phyloP scores from a whole-genome alignment of 2,329 filamentous ascomycete species.

The Fusarium protoensiforme region DNA sequence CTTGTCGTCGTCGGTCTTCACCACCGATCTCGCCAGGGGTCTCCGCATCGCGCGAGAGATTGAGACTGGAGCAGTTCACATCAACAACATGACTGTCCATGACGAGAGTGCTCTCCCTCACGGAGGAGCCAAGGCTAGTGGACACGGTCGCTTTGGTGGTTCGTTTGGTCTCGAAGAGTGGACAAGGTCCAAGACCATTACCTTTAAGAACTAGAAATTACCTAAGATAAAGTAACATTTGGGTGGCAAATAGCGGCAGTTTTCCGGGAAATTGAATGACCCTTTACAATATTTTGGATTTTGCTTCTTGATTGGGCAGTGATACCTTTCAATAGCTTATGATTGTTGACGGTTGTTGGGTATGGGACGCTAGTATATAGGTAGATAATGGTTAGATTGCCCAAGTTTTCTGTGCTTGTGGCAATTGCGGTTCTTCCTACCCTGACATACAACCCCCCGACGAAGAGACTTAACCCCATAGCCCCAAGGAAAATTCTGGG shows the following conservation, averaged over 20 bases:
- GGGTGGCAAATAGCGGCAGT: not conserved
- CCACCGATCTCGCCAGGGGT: slow-evolving; percentile 70
- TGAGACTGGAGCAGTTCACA: slow-evolving; percentile 75
- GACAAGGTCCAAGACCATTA: slow-evolving; percentile 72
- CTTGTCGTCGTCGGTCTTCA: slow-evolving; percentile 77
- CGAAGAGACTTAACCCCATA: not conserved
- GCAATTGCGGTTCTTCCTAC: not conserved
- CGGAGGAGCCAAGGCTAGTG: slow-evolving; percentile 73
- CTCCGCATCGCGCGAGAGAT: slow-evolving; percentile 70
- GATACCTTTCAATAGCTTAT: not conserved
- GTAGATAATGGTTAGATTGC: no score
- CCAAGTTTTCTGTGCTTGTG: not conserved
- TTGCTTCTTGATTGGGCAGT: not conserved
- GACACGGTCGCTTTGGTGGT: slow-evolving; percentile 70
- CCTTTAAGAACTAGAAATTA: slow-evolving; percentile 56
- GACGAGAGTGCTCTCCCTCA: slow-evolving; percentile 73
- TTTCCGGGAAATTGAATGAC: not conserved
- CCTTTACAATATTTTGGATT: not conserved
- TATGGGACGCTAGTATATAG: not conserved
- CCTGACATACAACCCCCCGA: not conserved
- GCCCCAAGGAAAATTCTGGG: accelerated
- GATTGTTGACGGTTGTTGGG: not conserved
- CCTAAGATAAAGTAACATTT: not conserved
- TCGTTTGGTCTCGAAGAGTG: slow-evolving; percentile 69
- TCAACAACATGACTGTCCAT: slow-evolving; percentile 74